Base-by-base conservation (phyloP, 192 early-diverging fungal genomes). In the Coemansia sp. region DNA sequence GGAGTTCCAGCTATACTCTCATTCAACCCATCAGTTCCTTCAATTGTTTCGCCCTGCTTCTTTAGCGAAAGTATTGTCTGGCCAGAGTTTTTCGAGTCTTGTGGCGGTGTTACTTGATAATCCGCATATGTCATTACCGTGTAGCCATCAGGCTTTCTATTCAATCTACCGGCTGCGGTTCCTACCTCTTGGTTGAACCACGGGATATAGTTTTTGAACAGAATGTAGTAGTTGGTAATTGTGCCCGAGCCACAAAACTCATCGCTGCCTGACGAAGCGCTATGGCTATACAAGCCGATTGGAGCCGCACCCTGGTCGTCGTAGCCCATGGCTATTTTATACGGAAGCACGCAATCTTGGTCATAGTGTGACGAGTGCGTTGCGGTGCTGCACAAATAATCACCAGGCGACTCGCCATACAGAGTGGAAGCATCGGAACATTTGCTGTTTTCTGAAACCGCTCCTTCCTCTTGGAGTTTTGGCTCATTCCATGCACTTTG, bases 181-280 rank as follows among this genome's bases (percentile, higher is more conserved):
- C 42, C 20, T n/a, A 37, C 39, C 20, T 16, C 46, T n/a, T 38
- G 15, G 4, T 47, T 46, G 0, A 26, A 36, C 56, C 56, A 58
- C 5, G 56, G 56, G 28, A 58, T 58, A 30, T 48, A 58, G 34
- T 58, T 58, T 47, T 47, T 47, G 15, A 47, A 47, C 28, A 47
- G 28, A 47, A 47, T 47, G 15, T 23, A 47, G 26, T 47, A 47
- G 45, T 11, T 47, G 28, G 16, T 47, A 3, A 30, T 28, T 6
- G 45, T 23, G 5, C 15, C 46, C 5, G 41, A 48, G 3, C 44
- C 39, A 15, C 56, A 58, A 15, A 58, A 49, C 6, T n/a, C 32
- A 46, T 48, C 46, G 12, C 28, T 58, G 20, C 15, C 23, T 3
- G 44, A 31, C 11, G 48, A 26, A 5, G 56, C 18, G 23, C 45